Evolutionary conservation across 2,329 filamentous ascomycete species (phyloP), one percentile per base, ranked within the genome.

Genomic region (Aspergillus novoparasiticus): DNA sequence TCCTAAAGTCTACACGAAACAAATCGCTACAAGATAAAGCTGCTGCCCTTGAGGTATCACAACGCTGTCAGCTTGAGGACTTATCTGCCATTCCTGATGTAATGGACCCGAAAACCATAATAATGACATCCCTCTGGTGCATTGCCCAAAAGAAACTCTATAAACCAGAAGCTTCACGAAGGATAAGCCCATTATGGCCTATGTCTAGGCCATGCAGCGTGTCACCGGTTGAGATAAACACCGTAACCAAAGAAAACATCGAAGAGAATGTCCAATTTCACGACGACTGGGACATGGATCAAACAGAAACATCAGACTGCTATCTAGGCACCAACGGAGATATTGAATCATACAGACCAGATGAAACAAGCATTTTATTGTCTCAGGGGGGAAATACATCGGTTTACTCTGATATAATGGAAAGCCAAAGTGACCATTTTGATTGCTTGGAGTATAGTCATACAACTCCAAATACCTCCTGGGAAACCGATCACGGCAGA

Each of bases 121-220:
- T 79, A 9, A 71, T 73, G 46, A 68, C 69, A 34, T 66, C 72
- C 1, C 66, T 79, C 16, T 80, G 78, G 77, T 61, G 60, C 26
- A 70, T 71, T 32, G 73, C 75, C 26, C 76, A 78, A 46, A 68
- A 68, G 39, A 66, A 66, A 19, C 61, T 76, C 21, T 66, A 66
- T 45, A 69, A 61, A 8, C 48, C 63, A 3, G 67, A 68, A 28
- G 56, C 63, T 9, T 63, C 65, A 28, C 63, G 51, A 28, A 60
- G 63, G 16, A 28, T 64, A 53, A 64, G 36, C 16, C 21, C 43
- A 5, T 21, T 62, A 41, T 30, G 57, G 36, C 19, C 43, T 32
- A n/a, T 34, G 16, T 28, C 50, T 11, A 50, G 19, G 19, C 36
- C 51, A 10, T 39, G 21, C 32, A 34, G 5, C 6, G 11, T 14